phyloP scores from a whole-genome alignment of 192 early-diverging fungal species.

The Geranomyces variabilis region DNA sequence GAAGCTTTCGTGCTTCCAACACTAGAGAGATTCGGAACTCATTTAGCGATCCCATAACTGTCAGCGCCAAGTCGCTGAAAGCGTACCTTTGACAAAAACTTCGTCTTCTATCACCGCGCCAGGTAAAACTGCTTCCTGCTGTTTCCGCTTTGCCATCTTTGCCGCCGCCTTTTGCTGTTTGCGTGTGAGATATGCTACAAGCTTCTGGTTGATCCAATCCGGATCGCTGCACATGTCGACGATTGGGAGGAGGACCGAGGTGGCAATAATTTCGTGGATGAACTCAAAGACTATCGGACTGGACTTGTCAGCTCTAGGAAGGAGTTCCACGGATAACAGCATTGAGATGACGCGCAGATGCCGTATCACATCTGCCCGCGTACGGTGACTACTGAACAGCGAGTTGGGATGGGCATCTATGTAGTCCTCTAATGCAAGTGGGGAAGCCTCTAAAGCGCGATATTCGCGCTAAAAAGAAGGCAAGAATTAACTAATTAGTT shows the following conservation, averaged over 20 bases:
- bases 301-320: constrained; percentile 41
- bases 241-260: constrained; percentile 44
- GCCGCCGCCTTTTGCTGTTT: constrained; percentile 20
- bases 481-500: not conserved
- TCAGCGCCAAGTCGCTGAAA: too few relatives aligned
- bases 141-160: constrained; percentile 12
- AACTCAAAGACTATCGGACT: constrained; percentile 45
- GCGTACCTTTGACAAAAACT: constrained; percentile 3
- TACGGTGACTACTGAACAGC: constrained; percentile 29
- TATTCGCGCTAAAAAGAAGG: constrained; percentile 38
- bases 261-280: constrained; percentile 52
- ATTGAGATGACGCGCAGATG: constrained; percentile 43
- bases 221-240: constrained; percentile 46
- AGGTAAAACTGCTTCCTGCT: not conserved
- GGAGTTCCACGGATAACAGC: constrained; percentile 32
- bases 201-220: constrained; percentile 41
- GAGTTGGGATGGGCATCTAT: constrained; percentile 32
- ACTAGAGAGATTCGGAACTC: constrained; percentile 30
- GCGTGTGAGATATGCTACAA: constrained; percentile 35
- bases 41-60: too few relatives aligned
- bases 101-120: not conserved
- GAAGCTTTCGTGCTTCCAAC: constrained; percentile 39
- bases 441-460: constrained; percentile 34
- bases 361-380: constrained; percentile 9
- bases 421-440: constrained; percentile 38